Percentiles rank a stretch among this genome's conserved stretches.
phyloP scores from a whole-genome alignment of 257 asterid genomes.

The Cordia subcordata region DNA sequence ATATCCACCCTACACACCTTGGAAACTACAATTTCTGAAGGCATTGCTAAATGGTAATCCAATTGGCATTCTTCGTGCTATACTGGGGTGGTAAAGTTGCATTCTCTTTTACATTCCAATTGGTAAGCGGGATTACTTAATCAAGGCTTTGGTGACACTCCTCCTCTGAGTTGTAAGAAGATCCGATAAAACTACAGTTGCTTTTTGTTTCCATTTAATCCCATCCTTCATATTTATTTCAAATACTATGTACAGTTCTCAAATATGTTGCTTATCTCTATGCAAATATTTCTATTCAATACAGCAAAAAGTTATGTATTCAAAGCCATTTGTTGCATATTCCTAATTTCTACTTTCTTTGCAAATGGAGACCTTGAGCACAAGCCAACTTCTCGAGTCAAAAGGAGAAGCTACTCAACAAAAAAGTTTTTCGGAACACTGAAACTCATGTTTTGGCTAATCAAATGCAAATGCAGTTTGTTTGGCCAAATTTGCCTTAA shows the following conservation, averaged over 20 bases:
- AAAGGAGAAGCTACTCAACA: no score
- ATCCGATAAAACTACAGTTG: no score
- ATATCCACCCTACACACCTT: conserved; percentile 75
- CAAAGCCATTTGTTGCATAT: background rate
- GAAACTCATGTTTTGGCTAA: background rate
- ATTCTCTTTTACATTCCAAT: conserved; percentile 4
- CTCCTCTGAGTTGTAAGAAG: no score
- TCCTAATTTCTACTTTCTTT: background rate
- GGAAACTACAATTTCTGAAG: conserved; percentile 54
- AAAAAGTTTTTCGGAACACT: background rate
- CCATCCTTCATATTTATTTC: no score
- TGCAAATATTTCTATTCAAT: background rate
- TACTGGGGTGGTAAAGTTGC: conserved; percentile 56
- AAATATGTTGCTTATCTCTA: background rate
- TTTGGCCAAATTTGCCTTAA: background rate
- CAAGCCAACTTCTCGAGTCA: no score
- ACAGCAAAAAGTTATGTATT: background rate
- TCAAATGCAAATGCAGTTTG: background rate
- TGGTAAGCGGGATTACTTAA: conserved; percentile 7
- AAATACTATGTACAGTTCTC: no score
- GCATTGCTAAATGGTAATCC: conserved; percentile 59
- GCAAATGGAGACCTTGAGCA: background rate
- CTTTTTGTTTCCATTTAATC: no score
- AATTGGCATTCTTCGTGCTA: conserved; percentile 47
- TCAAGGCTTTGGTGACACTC: no score